Conservation (phyloP, 208 protist genomes). For the Acanthamoeba triangularis region DNA sequence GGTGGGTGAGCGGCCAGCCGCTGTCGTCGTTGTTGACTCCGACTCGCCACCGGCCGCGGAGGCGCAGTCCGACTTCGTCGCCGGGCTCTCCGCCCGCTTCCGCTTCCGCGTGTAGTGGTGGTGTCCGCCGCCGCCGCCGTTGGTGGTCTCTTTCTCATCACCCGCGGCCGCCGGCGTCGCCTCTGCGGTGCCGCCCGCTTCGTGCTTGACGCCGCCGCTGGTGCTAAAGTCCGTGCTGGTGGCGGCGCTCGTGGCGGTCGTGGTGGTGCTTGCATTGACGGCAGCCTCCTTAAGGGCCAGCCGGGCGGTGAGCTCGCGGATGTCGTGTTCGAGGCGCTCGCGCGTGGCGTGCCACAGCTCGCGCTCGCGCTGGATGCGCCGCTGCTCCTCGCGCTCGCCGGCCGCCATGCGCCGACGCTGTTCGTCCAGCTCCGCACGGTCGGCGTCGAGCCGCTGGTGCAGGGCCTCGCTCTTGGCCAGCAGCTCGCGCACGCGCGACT, state of each 20-base stretch:
- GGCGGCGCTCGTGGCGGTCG: too few relatives aligned
- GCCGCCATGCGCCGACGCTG: not conserved
- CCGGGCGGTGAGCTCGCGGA: not conserved
- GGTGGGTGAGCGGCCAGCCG: not conserved
- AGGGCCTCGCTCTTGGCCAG: constrained; percentile 50
- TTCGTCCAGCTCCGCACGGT: not conserved
- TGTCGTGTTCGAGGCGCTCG: not conserved
- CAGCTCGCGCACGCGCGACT: constrained; percentile 42
- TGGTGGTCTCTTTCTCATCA: not conserved
- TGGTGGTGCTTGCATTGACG: not conserved
- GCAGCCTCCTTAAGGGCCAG: not conserved
- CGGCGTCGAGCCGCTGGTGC: constrained; percentile 31
- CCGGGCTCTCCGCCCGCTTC: not conserved
- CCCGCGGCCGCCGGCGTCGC: not conserved
- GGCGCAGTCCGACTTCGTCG: not conserved
- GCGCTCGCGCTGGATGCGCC: not conserved
- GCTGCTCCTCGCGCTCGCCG: constrained; percentile 12
- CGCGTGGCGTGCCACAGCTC: not conserved
- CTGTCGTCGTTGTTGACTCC: not conserved
- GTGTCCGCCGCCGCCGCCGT: not conserved
- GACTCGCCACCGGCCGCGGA: not conserved
- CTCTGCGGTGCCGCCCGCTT: not conserved
- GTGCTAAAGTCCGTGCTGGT: not conserved
- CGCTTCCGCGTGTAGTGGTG: constrained; percentile 23
- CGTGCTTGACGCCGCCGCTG: not conserved